Evolutionary conservation across 805 yeast genomes (phyloP), one percentile per base, ranked within the genome.

Genomic region (Myxozyma lipomycoides): DNA sequence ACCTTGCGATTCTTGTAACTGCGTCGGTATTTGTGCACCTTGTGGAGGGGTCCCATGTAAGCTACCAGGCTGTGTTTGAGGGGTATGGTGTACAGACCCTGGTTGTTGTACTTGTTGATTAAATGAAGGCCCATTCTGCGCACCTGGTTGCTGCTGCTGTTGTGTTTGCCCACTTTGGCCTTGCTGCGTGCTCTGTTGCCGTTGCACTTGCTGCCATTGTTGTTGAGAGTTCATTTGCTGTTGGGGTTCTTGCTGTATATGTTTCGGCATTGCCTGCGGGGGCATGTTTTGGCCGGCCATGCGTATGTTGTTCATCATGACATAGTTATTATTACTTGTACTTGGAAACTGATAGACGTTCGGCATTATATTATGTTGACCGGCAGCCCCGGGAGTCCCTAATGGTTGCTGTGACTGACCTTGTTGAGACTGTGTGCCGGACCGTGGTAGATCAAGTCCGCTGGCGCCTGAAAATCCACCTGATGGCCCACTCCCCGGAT

Each of bases 11-110:
- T 45, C 51, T 19, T 28, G 41, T 23, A 17, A 26, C 26, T 40
- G 43, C 26, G 45, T 53, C 45, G 45, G 55, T n/a, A 25, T 40
- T 42, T 43, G 52, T 18, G 21, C 17, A n/a, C 22, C 39, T 15
- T 40, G 51, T 19, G 48, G 59, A 40, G 25, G 35, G 28, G 44
- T 25, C 26, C 30, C 55, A 48, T n/a, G 57, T 37, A 30, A 38
- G 42, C 2, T 47, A 23, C 34, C 44, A 12, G 30, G 42, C 28
- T 45, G 56, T 43, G 42, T 55, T 40, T 36, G 51, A 28, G 40
- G 50, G 28, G 24, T 43, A 2, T 38, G 45, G 25, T 41, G 56
- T 43, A 23, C 46, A 4, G 18, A n/a, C 25, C 54, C 49, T 42
- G 42, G 43, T 41, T 44, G 51, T 24, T 26, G 34, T 22, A 19